These are phyloP conservation scores for Pythium apleroticum DNA, from an alignment of 352 stramenopile species.

Conservation along the genomic window DNA sequence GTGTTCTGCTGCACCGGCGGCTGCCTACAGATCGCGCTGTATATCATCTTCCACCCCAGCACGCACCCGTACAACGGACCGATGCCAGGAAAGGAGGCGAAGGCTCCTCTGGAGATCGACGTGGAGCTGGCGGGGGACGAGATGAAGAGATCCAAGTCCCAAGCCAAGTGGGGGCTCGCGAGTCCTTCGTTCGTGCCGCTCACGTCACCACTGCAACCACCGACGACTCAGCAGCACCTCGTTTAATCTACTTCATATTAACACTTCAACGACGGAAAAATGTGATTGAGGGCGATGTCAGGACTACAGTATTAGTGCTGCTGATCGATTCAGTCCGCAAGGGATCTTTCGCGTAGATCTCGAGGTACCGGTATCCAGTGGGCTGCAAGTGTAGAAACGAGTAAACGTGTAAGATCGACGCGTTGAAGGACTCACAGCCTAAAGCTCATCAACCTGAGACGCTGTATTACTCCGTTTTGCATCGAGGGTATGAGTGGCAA, in stretches of 20 bases:
- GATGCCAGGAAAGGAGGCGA: background rate
- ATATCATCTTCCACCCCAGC: slow-evolving; percentile 50
- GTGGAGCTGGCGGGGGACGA: slow-evolving; percentile 4
- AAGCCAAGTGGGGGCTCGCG: background rate
- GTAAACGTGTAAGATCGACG: no score
- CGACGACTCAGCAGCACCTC: background rate
- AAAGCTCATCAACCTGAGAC: no score
- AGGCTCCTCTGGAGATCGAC: background rate
- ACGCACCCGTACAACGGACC: slow-evolving; percentile 33
- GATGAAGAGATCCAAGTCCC: background rate
- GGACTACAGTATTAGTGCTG: no score
- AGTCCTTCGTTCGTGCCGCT: slow-evolving; percentile 15
- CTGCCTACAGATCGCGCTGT: slow-evolving; percentile 38
- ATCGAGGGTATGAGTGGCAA: no score
- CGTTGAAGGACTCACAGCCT: no score
- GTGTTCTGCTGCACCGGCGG: slow-evolving; percentile 37
- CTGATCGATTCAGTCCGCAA: no score
- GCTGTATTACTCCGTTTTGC: no score
- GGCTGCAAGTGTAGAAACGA: no score
- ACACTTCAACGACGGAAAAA: no score
- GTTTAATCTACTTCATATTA: background rate
- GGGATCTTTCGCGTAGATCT: no score
- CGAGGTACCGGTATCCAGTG: no score
- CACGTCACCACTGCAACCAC: slow-evolving; percentile 12
- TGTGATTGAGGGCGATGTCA: no score